Evolutionary conservation across 257 asterid species (phyloP), one percentile per base, ranked within the genome.

Genomic region (Solanum corneliomulleri): DNA sequence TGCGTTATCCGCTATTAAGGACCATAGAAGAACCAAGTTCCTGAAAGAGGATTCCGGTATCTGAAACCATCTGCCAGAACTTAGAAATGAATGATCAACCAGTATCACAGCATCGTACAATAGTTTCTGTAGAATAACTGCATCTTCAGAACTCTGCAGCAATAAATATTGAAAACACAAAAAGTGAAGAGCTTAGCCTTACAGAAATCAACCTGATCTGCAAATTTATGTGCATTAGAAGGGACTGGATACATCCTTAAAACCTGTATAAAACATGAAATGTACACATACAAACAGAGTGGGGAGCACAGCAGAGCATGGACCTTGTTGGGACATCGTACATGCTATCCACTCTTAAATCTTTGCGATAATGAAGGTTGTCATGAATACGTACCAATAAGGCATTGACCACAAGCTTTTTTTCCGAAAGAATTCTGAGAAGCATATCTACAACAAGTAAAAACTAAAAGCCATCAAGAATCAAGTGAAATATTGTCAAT

Each of bases 391-490:
- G 87, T 45, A 91, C 99, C 99, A 94, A 72, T 80, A 91, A 89
- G 86, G 91, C 88, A 64, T 94, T 88, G 88, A 90, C 85, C 31
- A 95, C 94, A 87, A 93, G 89, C 89, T 86, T 87, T 90, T 94
- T 93, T 86, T 94, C 95, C 91, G 92, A 82, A 44, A 94, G 94
- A 93, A 92, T 90, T 86, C 89, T 92, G 87, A 95, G 93, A 85
- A 96, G 96, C 90, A 91, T 88, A 91, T 94, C 99, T 95, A 94
- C 77, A 88, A 87, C 58, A 88, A 88, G 92, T 70, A 94, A 89
- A 27, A 83, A 83, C 76, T 56, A 25, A 16, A 83, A 83, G 33
- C 49, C 15, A 83, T 83, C 56, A 83, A 37, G 71, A 35, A 83
- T 60, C 37, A 64, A 39, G 76, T 23, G n/a, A 41, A 60, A 56